A percentile compares a stretch with the other conserved stretches of the same genome.
phyloP scores from a whole-genome alignment of 164 flowering plant species.

The Nymphaea thermarum region DNA sequence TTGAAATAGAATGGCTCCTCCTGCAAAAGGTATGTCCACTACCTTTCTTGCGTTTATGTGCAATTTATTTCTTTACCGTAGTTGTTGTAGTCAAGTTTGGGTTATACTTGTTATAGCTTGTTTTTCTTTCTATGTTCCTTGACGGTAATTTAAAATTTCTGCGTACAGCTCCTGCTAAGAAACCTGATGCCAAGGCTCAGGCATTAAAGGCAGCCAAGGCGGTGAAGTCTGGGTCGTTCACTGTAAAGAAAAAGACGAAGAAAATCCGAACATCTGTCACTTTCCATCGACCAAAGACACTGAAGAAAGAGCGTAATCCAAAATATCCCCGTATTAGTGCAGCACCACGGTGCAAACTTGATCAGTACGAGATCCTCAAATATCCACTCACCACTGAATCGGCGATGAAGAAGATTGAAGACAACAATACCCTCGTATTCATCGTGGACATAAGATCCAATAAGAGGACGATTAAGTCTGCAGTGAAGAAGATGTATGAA shows the following conservation, averaged over 20 bases:
- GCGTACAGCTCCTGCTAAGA: constrained; percentile 19
- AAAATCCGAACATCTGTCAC: constrained; percentile 52
- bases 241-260: constrained; percentile 44
- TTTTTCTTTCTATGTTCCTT: neutral
- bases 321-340: constrained; percentile 61
- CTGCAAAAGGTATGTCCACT: constrained; percentile 1
- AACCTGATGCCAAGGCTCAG: constrained; percentile 46
- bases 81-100: neutral
- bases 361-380: constrained; percentile 54
- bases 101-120: neutral
- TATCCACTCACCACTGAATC: constrained; percentile 58
- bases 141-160: neutral
- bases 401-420: constrained; percentile 74
- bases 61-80: neutral
- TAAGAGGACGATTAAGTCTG: constrained; percentile 60
- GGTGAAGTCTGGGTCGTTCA: constrained; percentile 33
- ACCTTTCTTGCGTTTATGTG: neutral
- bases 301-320: constrained; percentile 45
- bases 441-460: constrained; percentile 65
- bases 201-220: constrained; percentile 64
- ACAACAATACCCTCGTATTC: constrained; percentile 66
- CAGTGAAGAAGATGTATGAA: constrained; percentile 70
- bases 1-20: constrained; percentile 1
- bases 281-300: constrained; percentile 52
- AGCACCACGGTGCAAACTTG: constrained; percentile 45